Evolutionary conservation across 257 asterid genomes (phyloP).

Genomic region (Nicotiana tabacum): DNA sequence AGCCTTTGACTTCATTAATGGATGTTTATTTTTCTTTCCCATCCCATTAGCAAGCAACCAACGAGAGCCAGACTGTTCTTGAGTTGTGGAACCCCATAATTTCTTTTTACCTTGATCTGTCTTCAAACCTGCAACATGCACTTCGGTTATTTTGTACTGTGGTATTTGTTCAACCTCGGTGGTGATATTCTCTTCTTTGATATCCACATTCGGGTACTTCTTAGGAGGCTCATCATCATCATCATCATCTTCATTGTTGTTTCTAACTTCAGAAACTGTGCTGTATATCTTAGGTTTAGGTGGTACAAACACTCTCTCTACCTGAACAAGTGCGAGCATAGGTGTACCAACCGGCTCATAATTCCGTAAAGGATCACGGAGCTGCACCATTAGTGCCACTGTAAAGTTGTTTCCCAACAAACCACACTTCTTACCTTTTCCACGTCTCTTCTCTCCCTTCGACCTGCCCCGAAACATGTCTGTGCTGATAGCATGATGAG

Average conservation of each 20-base stretch:
- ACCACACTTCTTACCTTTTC: conserved; percentile 65
- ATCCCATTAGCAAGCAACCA: conserved; percentile 97
- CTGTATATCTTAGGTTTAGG: conserved; percentile 76
- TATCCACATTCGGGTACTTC: conserved; percentile 28
- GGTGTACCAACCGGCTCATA: conserved; percentile 93
- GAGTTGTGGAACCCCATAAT: conserved; percentile 75
- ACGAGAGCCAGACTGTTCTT: conserved; percentile 85
- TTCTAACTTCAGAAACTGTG: conserved; percentile 45
- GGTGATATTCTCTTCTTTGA: conserved; percentile 33
- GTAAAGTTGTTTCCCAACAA: conserved; percentile 88
- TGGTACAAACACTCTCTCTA: conserved; percentile 84
- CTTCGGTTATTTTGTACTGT: conserved; percentile 76
- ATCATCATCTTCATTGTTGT: conserved; percentile 27
- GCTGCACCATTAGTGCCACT: conserved; percentile 92
- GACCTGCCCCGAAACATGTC: conserved; percentile 64
- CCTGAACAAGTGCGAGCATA: conserved; percentile 95
- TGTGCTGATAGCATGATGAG: conserved; percentile 75
- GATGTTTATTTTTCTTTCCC: conserved; percentile 96
- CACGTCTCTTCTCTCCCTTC: conserved; percentile 70
- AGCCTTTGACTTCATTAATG: conserved; percentile 62
- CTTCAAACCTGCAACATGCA: conserved; percentile 76
- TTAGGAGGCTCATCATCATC: conserved; percentile 22
- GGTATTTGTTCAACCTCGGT: conserved; percentile 50
- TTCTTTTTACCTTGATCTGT: conserved; percentile 65
- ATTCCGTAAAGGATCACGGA: conserved; percentile 86